Evolutionary conservation across 441 rosid genomes (phyloP).

Genomic region (Gossypium davidsonii): DNA sequence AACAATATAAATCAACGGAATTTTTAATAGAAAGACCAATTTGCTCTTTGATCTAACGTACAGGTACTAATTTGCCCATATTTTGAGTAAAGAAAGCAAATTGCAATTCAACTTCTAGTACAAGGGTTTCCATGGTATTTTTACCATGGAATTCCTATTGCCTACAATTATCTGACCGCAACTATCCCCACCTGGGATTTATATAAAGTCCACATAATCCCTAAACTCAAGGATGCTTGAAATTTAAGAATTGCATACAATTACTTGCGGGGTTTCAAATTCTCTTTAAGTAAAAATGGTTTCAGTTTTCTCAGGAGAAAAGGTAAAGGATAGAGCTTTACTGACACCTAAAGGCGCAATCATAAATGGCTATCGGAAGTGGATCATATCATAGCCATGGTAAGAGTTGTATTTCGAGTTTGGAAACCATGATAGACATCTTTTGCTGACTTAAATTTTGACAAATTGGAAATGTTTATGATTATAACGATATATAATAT

Average conservation of each 20-base stretch:
- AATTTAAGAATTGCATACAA: not conserved
- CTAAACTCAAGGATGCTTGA: not conserved
- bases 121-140: too few relatives aligned
- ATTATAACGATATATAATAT: constrained; percentile 15
- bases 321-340: not conserved
- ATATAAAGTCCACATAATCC: not conserved
- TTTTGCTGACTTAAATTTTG: constrained; percentile 2
- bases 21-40: too few relatives aligned
- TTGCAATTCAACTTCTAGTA: too few relatives aligned
- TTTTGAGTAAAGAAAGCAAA: too few relatives aligned
- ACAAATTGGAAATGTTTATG: not conserved
- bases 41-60: too few relatives aligned
- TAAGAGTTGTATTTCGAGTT: not conserved
- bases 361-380: not conserved
- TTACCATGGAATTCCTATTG: not conserved
- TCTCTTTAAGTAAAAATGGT: not conserved
- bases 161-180: not conserved
- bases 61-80: too few relatives aligned
- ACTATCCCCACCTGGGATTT: not conserved
- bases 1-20: too few relatives aligned
- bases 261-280: not conserved
- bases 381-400: not conserved
- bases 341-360: not conserved
- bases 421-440: constrained; percentile 9
- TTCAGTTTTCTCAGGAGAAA: not conserved